Percentiles rank a stretch among this genome's conserved stretches.
phyloP scores from a whole-genome alignment of 371 early-diverging fungal genomes.

The Edhazardia aedis region DNA sequence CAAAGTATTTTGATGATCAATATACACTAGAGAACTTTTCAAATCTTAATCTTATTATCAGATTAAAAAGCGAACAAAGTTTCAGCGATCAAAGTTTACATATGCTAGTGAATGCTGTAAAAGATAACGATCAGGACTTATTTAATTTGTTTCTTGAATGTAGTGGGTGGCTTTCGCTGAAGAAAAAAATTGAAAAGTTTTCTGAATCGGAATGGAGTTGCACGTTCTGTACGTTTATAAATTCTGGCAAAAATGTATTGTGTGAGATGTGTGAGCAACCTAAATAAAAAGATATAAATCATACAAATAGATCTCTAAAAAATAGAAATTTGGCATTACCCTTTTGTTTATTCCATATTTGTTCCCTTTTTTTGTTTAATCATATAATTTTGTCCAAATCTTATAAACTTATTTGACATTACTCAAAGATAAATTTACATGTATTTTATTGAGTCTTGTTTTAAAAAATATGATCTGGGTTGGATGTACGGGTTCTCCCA shows the following conservation, averaged over 20 bases:
- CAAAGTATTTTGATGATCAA: conserved; percentile 21
- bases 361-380: too few relatives aligned
- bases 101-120: conserved; percentile 1
- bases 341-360: too few relatives aligned
- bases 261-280: conserved; percentile 40
- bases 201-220: conserved; percentile 25
- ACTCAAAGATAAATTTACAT: too few relatives aligned
- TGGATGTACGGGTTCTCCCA: too few relatives aligned
- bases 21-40: conserved; percentile 18
- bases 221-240: conserved; percentile 28
- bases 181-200: too few relatives aligned
- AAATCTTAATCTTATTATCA: conserved; percentile 17
- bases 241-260: neutral
- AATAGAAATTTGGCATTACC: too few relatives aligned
- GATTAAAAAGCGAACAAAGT: conserved; percentile 1
- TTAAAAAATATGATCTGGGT: too few relatives aligned
- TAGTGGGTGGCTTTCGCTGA: neutral
- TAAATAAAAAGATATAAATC: too few relatives aligned
- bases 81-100: neutral
- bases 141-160: neutral
- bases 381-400: too few relatives aligned
- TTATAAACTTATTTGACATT: too few relatives aligned
- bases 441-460: too few relatives aligned
- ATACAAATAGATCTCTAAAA: too few relatives aligned
- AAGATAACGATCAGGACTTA: neutral